Conservation (phyloP, 78 protist species). For the Dictyostelium purpureum region DNA sequence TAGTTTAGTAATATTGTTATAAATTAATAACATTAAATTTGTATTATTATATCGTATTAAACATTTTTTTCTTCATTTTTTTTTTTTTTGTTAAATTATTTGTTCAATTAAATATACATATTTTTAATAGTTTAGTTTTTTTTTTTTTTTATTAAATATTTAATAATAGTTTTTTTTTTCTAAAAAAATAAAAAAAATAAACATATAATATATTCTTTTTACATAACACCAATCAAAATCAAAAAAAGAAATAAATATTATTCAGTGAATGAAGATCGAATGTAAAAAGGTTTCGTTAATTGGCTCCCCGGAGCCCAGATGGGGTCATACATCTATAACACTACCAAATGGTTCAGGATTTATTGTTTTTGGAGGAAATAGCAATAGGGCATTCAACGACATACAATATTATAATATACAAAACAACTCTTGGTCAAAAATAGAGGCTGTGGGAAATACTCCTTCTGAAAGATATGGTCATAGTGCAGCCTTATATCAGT, state of each 20-base stretch:
- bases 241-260: not conserved
- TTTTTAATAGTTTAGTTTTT: no score
- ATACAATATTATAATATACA: constrained; percentile 17
- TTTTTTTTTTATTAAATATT: no score
- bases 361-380: constrained; percentile 60
- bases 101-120: no score
- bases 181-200: no score
- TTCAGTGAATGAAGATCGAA: constrained; percentile 11
- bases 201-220: no score
- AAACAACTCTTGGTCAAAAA: constrained; percentile 40
- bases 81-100: no score
- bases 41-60: no score
- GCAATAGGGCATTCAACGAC: constrained; percentile 57
- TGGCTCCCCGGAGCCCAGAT: constrained; percentile 52
- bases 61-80: no score
- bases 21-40: no score
- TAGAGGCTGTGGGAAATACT: constrained; percentile 21
- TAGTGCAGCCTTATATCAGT: constrained; percentile 22
- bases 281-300: constrained; percentile 27
- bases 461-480: constrained; percentile 68
- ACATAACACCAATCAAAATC: no score
- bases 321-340: constrained; percentile 44
- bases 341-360: constrained; percentile 3
- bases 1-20: no score
- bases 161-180: no score